phyloP scores from a whole-genome alignment of 2,329 filamentous ascomycete species.

The Gaeumannomyces sp. region DNA sequence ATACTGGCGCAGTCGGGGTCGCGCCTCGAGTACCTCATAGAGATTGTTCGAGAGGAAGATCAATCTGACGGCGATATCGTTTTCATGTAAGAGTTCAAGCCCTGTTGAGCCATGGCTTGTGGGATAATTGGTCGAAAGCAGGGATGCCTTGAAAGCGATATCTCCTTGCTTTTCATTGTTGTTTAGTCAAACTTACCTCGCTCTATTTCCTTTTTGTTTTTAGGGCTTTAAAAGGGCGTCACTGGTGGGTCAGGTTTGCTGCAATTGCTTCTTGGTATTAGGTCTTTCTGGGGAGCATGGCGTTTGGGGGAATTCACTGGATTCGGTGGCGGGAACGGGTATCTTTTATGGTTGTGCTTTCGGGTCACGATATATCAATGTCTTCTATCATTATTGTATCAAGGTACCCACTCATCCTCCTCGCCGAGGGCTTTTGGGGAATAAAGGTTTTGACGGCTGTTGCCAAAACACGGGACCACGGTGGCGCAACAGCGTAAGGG shows the following conservation, averaged over 20 bases:
- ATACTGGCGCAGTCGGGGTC: slow-evolving; percentile 38
- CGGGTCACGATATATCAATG: neutral
- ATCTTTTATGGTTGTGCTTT: neutral
- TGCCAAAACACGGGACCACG: too few species aligned
- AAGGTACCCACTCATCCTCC: too few species aligned
- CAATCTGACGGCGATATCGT: neutral
- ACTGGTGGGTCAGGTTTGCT: neutral
- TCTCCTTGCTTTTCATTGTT: neutral
- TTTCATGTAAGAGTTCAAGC: neutral
- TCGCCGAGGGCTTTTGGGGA: neutral
- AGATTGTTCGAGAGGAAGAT: slow-evolving; percentile 24
- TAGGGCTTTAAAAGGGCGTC: neutral
- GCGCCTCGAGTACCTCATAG: slow-evolving; percentile 35
- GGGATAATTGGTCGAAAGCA: neutral
- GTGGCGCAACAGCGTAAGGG: too few species aligned
- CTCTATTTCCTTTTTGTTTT: neutral
- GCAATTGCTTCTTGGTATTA: neutral
- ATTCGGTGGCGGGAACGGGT: neutral
- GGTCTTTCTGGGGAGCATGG: neutral
- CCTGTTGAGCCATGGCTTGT: neutral
- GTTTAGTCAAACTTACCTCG: neutral
- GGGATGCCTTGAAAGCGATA: neutral
- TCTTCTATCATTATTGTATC: neutral
- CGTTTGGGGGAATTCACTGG: neutral
- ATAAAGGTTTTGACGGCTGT: too few species aligned